Evolutionary conservation across 177 flowering plant genomes (phyloP).

Genomic region (Vitis hybrid): DNA sequence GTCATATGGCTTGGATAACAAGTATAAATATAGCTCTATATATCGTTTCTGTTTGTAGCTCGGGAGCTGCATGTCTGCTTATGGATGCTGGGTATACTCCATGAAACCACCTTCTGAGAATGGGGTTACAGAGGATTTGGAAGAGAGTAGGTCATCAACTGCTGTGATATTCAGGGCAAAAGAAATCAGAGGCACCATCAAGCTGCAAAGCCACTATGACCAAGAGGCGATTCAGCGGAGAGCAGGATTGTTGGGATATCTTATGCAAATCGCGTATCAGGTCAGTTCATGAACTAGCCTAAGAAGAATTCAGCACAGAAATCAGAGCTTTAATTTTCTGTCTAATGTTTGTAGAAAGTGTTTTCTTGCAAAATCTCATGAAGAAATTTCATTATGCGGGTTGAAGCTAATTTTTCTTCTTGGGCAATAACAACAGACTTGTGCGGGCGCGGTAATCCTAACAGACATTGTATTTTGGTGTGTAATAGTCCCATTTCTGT

Average conservation of each 20-base stretch:
- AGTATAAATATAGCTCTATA: too few relatives aligned
- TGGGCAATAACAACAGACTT: slow-evolving; percentile 32
- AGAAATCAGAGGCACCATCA: slow-evolving; percentile 6
- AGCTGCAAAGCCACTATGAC: slow-evolving; percentile 28
- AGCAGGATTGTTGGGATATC: slow-evolving; percentile 49
- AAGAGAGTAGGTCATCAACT: slow-evolving; percentile 13
- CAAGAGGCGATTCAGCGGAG: slow-evolving; percentile 20
- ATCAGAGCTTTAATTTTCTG: too few relatives aligned
- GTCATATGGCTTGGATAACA: too few relatives aligned
- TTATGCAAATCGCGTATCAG: slow-evolving; percentile 44
- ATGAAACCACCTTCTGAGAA: slow-evolving; percentile 11
- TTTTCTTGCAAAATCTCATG: too few relatives aligned
- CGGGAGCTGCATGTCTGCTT: slow-evolving; percentile 37
- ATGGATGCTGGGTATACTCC: slow-evolving; percentile 34
- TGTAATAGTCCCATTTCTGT: slow-evolving; percentile 54
- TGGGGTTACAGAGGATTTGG: slow-evolving; percentile 26
- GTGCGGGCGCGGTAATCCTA: slow-evolving; percentile 73
- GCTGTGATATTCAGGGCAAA: slow-evolving; percentile 6
- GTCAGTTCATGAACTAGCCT: slow-evolving; percentile 15
- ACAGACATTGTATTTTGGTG: slow-evolving; percentile 79
- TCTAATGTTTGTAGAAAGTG: too few relatives aligned
- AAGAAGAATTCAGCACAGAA: too few relatives aligned
- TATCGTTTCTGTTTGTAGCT: slow-evolving; percentile 19
- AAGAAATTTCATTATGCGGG: neutral
- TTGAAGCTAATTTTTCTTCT: slow-evolving; percentile 4